Evolutionary conservation across 2,329 filamentous ascomycete genomes (phyloP).

Genomic region (Alternaria novae-zelandiae): DNA sequence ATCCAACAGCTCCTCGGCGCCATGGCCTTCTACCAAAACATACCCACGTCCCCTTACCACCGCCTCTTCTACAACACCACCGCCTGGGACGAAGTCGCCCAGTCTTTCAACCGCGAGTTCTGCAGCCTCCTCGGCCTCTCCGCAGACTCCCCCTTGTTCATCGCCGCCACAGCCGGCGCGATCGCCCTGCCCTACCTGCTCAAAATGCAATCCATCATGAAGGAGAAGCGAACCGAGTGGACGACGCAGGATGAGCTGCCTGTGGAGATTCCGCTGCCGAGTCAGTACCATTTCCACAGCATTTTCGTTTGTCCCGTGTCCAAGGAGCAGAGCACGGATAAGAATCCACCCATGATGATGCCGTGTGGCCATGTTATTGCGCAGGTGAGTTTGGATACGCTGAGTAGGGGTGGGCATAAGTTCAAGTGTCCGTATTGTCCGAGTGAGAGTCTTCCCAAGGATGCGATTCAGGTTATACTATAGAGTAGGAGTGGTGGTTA

Average conservation of each 20-base stretch:
- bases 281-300: conserved; percentile 78
- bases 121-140: conserved; percentile 89
- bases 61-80: conserved; percentile 75
- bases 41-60: conserved; percentile 79
- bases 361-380: conserved; percentile 95
- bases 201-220: conserved; percentile 87
- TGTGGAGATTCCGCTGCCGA: conserved; percentile 72
- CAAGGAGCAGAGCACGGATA: conserved; percentile 92
- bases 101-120: conserved; percentile 93
- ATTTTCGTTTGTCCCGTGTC: conserved; percentile 98
- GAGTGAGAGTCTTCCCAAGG: conserved; percentile 76
- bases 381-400: conserved; percentile 77
- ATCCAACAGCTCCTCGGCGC: conserved; percentile 82
- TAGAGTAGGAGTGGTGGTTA: too few relatives aligned
- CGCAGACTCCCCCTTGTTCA: conserved; percentile 89
- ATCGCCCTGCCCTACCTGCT: conserved; percentile 88
- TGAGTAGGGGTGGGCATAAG: conserved; percentile 73
- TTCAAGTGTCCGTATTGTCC: conserved; percentile 99
- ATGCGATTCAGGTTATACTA: conserved; percentile 61
- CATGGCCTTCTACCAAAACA: conserved; percentile 78
- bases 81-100: conserved; percentile 81
- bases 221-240: conserved; percentile 91
- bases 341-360: conserved; percentile 96
- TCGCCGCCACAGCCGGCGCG: conserved; percentile 88
- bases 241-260: conserved; percentile 89